Evolutionary conservation across 75 land plant species (phyloP).

Genomic region (Cunninghamia lanceolata): DNA sequence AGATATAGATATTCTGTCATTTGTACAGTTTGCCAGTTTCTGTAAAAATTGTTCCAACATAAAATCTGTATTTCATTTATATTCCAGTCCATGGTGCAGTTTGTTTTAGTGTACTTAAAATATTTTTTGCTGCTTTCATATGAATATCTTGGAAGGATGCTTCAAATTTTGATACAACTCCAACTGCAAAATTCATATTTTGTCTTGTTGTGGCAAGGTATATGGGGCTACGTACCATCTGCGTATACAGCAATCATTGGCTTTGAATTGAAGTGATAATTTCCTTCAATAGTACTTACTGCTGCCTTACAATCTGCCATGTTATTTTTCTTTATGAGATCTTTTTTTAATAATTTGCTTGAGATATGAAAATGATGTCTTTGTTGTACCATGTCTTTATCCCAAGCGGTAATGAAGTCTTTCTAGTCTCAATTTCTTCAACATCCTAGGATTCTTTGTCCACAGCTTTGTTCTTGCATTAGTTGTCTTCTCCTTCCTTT

Average conservation of each 20-base stretch:
- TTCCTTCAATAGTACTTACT: background rate
- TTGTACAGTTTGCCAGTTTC: background rate
- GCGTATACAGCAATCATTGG: background rate
- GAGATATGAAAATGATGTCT: background rate
- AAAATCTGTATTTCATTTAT: background rate
- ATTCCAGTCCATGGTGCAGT: background rate
- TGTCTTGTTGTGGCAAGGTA: background rate
- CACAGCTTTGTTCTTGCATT: too few species aligned
- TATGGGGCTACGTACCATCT: background rate
- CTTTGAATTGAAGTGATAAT: background rate
- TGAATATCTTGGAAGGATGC: background rate
- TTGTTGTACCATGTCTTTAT: background rate
- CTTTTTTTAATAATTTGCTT: background rate
- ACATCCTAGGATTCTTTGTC: too few species aligned
- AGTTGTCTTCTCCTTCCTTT: too few species aligned
- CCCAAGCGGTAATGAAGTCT: background rate
- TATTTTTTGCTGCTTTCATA: background rate
- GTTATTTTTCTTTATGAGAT: background rate
- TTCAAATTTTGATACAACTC: background rate
- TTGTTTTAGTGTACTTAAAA: background rate
- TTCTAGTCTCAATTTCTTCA: background rate
- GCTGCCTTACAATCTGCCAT: background rate
- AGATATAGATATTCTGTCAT: background rate
- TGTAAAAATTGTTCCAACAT: background rate
- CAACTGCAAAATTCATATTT: background rate